Base-by-base conservation (phyloP, 371 early-diverging fungal genomes). In the Blyttiomyces sp. region DNA sequence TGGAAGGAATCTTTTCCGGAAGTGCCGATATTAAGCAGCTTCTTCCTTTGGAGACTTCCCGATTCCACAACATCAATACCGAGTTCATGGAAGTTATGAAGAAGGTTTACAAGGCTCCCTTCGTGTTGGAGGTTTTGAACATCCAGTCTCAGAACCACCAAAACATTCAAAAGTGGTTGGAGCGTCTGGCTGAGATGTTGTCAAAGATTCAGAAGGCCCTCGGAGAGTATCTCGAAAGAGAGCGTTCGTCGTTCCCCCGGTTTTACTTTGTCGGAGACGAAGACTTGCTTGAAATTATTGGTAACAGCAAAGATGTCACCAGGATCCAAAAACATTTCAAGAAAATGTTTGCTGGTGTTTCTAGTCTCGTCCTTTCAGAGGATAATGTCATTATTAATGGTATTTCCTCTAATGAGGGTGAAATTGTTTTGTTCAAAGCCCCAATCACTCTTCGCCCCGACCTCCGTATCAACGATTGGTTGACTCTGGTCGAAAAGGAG, bases 221-320 rank as follows among this genome's bases (percentile, higher is more conserved):
- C 33, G 97, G 98, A 72, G 97, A 99, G 69, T 99, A 97, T 62
- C 72, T 99, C 58, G 98, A 98, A 70, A 84, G 93, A 50, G 96
- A 99, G 69, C 88, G 99, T 59, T 83, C 93, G 11, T 86, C 93
- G 0, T 99, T 98, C 85, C 96, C 99, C 42, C 88, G 99, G 28
- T 99, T 99, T 85, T 99, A 99, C 81, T 99, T 99, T 86, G 95
- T 99, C 44, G 99, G 98, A 71, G 99, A 99, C 66, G 98, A 98
- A 80, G 99, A 98, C 75, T 68, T 99, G 76, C 85, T 99, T 24
- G 97, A 99, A 79, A 95, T 99, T 64, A 92, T 99, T 61, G 98
- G 99, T 72, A 97, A 97, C 76, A 88, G 92, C 72, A 95, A 95
- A 76, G 98, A 98, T 68, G 85, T 96, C 34, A 70, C 86, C 36